Evolutionary conservation across 768 basidiomycete genomes (phyloP), one percentile per base, ranked within the genome.

Genomic region (Hirschioporus abietinus): DNA sequence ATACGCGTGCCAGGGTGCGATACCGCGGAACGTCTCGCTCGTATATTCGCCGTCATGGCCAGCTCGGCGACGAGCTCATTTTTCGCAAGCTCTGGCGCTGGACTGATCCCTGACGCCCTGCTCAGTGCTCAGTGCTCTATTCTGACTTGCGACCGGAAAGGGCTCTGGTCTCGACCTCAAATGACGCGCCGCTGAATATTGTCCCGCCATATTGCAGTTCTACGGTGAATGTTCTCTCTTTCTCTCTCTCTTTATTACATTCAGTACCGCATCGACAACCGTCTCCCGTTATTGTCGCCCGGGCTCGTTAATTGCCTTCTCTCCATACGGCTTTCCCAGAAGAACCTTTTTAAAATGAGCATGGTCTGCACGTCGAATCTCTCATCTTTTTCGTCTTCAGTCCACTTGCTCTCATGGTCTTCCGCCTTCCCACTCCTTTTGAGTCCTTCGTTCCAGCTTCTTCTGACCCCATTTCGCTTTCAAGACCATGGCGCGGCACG

Each of bases 371-470:
- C 67, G 64, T 70, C 24, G 65, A 67, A 64, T 60, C 64, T 59
- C 66, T n/a, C 35, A 34, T 63, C 34, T 63, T 26, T 36, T 30
- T 30, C 30, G 24, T 17, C 42, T 58, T 26, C 58, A 12, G 26
- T 52, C 42, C 4, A 10, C 42, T 64, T 61, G 25, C 26, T 64
- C 58, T 60, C 69, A 87, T 87, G 86, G 83, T 84, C 75, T 86
- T 85, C 78, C 85, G 86, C 73, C 76, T 88, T 71, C 87, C 86
- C 70, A 84, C 87, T 63, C 82, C 86, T 70, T 81, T 87, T 68
- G 85, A 85, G 74, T 78, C 82, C 69, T 79, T 86, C 74, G 78
- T 88, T 72, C 85, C 87, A 66, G 80, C 85, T 69, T 85, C 85
- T 64, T 77, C 76, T 67, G 77, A 79, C 23, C 86, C 85, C 74